Conservation (phyloP, 257 asterid species). For the Linaria vulgaris region DNA sequence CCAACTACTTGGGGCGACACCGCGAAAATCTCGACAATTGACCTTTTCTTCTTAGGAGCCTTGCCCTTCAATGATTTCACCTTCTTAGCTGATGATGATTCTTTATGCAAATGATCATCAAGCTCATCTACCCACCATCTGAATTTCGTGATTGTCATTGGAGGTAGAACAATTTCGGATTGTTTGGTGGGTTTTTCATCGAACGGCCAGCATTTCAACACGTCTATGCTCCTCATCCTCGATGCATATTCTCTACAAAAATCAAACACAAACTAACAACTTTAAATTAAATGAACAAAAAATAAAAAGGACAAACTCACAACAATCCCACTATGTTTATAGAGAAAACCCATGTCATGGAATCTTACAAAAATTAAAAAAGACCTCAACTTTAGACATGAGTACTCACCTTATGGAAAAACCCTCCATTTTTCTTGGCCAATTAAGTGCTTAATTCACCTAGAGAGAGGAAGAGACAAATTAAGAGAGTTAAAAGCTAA, state of each 20-base stretch:
- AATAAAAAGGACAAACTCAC: neutral
- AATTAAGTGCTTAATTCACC: slow-evolving; percentile 17
- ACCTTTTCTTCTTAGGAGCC: slow-evolving; percentile 55
- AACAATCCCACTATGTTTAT: neutral
- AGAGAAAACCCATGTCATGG: slow-evolving; percentile 5
- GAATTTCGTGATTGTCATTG: slow-evolving; percentile 60
- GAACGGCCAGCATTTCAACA: slow-evolving; percentile 80
- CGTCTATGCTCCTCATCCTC: slow-evolving; percentile 61
- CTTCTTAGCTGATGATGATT: slow-evolving; percentile 13
- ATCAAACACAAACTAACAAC: neutral
- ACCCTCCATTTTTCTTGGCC: slow-evolving; percentile 21
- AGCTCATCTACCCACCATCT: slow-evolving; percentile 68
- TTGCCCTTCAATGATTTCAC: slow-evolving; percentile 32
- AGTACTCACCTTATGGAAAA: slow-evolving; percentile 8
- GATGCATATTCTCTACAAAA: slow-evolving; percentile 57
- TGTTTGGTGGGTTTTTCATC: slow-evolving; percentile 35
- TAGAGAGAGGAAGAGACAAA: slow-evolving; percentile 1
- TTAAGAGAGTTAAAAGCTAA: neutral
- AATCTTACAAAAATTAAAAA: neutral
- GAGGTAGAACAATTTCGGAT: slow-evolving; percentile 50
- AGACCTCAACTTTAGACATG: neutral
- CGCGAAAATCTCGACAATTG: slow-evolving; percentile 66
- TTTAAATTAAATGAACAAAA: neutral
- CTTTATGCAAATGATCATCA: slow-evolving; percentile 9
- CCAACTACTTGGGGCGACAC: slow-evolving; percentile 63